Evolutionary conservation across 192 early-diverging fungal genomes (phyloP).

Genomic region (Podila minutissima): DNA sequence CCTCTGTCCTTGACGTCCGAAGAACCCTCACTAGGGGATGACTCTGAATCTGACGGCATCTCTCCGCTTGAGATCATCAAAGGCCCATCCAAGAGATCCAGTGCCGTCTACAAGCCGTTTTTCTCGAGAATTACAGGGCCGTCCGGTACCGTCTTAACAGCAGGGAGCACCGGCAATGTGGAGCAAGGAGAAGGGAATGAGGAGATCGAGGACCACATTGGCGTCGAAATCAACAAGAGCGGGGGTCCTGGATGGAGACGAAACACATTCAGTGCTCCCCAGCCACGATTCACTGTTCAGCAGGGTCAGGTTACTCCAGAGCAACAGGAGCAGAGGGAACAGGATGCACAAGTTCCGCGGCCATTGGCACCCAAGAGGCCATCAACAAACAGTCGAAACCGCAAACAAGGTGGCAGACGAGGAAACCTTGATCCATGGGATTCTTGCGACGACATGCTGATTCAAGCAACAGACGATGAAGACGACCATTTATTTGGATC

Average conservation of each 20-base stretch:
- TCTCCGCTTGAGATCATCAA: too few relatives aligned
- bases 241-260: not conserved
- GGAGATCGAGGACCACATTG: constrained; percentile 10
- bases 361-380: too few relatives aligned
- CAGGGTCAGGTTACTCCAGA: too few relatives aligned
- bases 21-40: too few relatives aligned
- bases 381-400: too few relatives aligned
- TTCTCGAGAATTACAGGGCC: too few relatives aligned
- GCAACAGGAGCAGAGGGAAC: not conserved
- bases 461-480: constrained; percentile 12
- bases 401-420: constrained; percentile 1
- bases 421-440: constrained; percentile 12
- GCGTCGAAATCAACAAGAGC: constrained; percentile 6
- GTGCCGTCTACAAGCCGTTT: too few relatives aligned
- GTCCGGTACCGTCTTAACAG: too few relatives aligned
- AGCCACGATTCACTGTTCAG: too few relatives aligned
- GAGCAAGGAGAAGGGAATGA: not conserved
- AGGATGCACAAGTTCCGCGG: not conserved
- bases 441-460: constrained; percentile 26
- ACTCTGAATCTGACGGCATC: too few relatives aligned
- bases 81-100: too few relatives aligned
- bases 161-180: not conserved
- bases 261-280: constrained; percentile 16
- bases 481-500: not conserved
- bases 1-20: not conserved